phyloP scores from a whole-genome alignment of 345 rosid genomes.

The Sonneratia alba region DNA sequence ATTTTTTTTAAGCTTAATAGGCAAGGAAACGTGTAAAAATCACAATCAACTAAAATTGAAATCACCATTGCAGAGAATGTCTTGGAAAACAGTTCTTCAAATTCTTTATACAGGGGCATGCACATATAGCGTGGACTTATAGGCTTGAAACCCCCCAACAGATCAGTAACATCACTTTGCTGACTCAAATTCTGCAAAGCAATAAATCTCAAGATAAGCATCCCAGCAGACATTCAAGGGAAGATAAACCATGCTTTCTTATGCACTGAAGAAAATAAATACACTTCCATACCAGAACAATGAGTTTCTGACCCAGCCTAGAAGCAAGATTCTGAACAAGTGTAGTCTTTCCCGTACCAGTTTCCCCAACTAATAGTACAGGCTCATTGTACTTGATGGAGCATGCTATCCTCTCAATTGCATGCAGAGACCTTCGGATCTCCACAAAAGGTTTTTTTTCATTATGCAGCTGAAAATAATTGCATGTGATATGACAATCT shows the following conservation, averaged over 20 bases:
- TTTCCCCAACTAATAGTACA: slow-evolving; percentile 96
- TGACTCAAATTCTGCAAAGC: slow-evolving; percentile 82
- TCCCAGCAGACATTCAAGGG: neutral
- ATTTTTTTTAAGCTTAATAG: neutral
- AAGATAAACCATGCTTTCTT: neutral
- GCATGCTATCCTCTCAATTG: slow-evolving; percentile 82
- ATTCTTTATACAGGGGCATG: slow-evolving; percentile 61
- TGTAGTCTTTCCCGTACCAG: slow-evolving; percentile 98
- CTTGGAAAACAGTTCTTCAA: slow-evolving; percentile 45
- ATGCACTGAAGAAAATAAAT: neutral
- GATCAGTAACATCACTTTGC: slow-evolving; percentile 90
- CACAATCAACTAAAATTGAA: neutral
- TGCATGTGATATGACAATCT: slow-evolving; percentile 11
- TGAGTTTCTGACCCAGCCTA: slow-evolving; percentile 77
- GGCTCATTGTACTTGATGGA: slow-evolving; percentile 78
- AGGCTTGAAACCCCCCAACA: slow-evolving; percentile 96
- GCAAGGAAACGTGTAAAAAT: neutral
- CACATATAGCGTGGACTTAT: slow-evolving; percentile 59
- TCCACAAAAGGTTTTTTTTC: slow-evolving; percentile 52
- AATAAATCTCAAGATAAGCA: slow-evolving; percentile 6
- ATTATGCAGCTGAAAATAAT: slow-evolving; percentile 36
- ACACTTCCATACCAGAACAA: slow-evolving; percentile 55
- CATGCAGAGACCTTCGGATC: slow-evolving; percentile 58
- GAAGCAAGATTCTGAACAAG: slow-evolving; percentile 79
- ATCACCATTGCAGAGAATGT: slow-evolving; percentile 44